A percentile compares a stretch with the other conserved stretches of the same genome.
These are phyloP conservation scores for Acanthamoeba healyi DNA, from an alignment of 208 protist species.

Conservation along the genomic window DNA sequence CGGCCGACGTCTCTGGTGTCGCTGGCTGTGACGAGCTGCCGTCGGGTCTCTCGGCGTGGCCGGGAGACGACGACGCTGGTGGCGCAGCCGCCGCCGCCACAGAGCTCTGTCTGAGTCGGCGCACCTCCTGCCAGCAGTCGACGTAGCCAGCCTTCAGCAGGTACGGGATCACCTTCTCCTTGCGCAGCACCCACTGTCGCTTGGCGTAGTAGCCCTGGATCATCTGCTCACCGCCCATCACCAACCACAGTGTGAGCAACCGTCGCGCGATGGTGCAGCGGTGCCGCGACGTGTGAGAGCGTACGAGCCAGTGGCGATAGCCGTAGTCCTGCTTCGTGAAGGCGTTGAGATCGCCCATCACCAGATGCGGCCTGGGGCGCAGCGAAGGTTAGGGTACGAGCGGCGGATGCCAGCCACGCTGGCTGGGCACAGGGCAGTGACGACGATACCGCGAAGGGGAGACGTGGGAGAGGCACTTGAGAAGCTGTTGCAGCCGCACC, in stretches of 20 bases:
- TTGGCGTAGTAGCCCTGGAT: not conserved
- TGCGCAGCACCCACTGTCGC: not conserved
- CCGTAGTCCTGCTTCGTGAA: constrained; percentile 2
- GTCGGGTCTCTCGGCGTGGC: too few relatives aligned
- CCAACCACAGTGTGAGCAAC: not conserved
- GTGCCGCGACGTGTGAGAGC: too few relatives aligned
- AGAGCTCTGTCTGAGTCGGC: not conserved
- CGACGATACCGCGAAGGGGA: not conserved
- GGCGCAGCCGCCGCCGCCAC: too few relatives aligned
- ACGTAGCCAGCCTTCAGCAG: not conserved
- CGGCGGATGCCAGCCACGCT: too few relatives aligned
- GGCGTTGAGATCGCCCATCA: constrained; percentile 56
- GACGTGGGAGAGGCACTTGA: not conserved
- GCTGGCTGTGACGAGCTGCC: too few relatives aligned
- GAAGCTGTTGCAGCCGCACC: not conserved
- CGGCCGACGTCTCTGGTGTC: too few relatives aligned
- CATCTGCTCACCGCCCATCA: not conserved
- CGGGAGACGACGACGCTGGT: too few relatives aligned
- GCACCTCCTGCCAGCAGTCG: not conserved
- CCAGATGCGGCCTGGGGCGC: not conserved
- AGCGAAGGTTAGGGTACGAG: too few relatives aligned
- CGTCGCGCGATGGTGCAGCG: too few relatives aligned
- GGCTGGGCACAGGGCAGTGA: too few relatives aligned
- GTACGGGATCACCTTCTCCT: not conserved
- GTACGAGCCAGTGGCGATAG: constrained; percentile 39